Conservation (phyloP, 768 basidiomycete species). For the Lentinula sp. region DNA sequence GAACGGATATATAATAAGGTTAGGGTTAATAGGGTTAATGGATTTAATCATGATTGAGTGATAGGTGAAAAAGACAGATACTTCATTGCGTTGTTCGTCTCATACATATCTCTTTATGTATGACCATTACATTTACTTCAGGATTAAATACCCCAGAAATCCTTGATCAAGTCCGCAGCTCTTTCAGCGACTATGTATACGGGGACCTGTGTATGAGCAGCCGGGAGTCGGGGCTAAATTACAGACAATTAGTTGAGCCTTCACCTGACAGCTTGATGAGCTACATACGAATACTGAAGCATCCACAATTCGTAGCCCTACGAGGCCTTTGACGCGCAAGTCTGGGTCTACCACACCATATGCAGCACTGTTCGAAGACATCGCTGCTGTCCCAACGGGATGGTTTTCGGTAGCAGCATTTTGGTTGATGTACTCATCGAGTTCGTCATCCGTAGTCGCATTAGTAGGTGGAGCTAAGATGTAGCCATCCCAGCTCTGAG, state of each 20-base stretch:
- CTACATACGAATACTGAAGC: constrained; percentile 21
- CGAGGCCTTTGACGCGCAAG: constrained; percentile 23
- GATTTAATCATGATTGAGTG: too few relatives aligned
- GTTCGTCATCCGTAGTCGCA: constrained; percentile 8
- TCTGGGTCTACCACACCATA: constrained; percentile 27
- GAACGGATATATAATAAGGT: neutral
- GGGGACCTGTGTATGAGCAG: constrained; percentile 14
- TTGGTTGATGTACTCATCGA: constrained; percentile 8
- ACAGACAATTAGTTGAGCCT: neutral
- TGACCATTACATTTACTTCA: too few relatives aligned
- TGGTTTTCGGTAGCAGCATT: constrained; percentile 15
- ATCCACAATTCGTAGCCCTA: constrained; percentile 27
- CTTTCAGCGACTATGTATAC: constrained; percentile 17
- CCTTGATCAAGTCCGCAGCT: constrained; percentile 18
- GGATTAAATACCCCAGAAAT: neutral
- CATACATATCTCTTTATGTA: too few relatives aligned
- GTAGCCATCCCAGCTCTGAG: constrained; percentile 11
- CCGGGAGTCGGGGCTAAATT: constrained; percentile 14
- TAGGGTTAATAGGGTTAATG: neutral
- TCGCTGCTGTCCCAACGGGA: constrained; percentile 22
- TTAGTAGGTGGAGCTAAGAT: constrained; percentile 7
- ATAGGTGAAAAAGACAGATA: too few relatives aligned
- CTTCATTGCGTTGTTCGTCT: too few relatives aligned
- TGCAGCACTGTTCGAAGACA: constrained; percentile 16
- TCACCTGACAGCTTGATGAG: neutral